Percentiles rank a stretch among this genome's conserved stretches.
phyloP scores from a whole-genome alignment of 2,329 filamentous ascomycete genomes.

The Hypoxylon sp. region DNA sequence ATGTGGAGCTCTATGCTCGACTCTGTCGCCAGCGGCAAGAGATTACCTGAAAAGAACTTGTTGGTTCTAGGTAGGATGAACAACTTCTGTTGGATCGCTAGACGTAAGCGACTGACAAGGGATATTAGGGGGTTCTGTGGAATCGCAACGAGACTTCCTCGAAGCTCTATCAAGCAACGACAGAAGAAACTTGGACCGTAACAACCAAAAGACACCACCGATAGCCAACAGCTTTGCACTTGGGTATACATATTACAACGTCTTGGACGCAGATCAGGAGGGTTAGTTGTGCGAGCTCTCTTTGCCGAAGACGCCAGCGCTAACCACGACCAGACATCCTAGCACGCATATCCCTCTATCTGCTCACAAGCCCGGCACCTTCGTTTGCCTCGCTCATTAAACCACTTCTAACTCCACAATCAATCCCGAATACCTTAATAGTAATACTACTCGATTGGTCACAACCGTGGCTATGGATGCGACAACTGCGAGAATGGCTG shows the following conservation, averaged over 20 bases:
- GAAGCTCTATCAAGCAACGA: conserved; percentile 73
- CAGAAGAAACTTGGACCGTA: conserved; percentile 68
- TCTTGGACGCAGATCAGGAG: conserved; percentile 93
- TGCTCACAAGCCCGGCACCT: conserved; percentile 86
- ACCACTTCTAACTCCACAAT: conserved; percentile 86
- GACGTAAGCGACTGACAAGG: conserved; percentile 51
- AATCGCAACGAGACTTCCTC: conserved; percentile 87
- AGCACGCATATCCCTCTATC: conserved; percentile 89
- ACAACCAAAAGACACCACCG: conserved; percentile 75
- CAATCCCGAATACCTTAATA: conserved; percentile 87
- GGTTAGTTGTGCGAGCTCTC: conserved; percentile 71
- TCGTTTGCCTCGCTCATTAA: conserved; percentile 86
- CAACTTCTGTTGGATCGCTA: conserved; percentile 9
- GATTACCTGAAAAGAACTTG: conserved; percentile 91
- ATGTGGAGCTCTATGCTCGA: conserved; percentile 96
- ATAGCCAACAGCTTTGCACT: conserved; percentile 93
- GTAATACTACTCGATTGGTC: conserved; percentile 97
- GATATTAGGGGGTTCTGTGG: conserved; percentile 79
- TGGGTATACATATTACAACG: conserved; percentile 95
- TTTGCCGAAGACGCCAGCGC: conserved; percentile 24
- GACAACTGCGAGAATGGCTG: conserved; percentile 91
- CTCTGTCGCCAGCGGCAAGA: conserved; percentile 89
- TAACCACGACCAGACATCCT: conserved; percentile 77
- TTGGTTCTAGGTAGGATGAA: conserved; percentile 79
- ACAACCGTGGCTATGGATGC: conserved; percentile 92